Evolutionary conservation across 495 filamentous ascomycete genomes (phyloP).

Genomic region (Neurospora tetrasperma): DNA sequence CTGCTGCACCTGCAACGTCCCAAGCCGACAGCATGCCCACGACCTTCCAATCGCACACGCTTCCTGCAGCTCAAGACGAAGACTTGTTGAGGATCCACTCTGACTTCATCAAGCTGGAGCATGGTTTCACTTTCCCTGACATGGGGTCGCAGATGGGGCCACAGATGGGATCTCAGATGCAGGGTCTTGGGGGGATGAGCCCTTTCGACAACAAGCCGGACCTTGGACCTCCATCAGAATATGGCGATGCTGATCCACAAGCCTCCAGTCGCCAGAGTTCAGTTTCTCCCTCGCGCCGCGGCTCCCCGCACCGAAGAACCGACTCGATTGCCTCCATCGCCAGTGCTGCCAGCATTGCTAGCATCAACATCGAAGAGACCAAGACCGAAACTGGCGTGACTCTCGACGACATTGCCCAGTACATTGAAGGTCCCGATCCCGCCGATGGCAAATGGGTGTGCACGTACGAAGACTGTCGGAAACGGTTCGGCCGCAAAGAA

Average conservation of each 20-base stretch:
- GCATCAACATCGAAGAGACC: constrained; percentile 45
- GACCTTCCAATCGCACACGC: constrained; percentile 18
- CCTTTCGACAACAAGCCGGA: constrained; percentile 29
- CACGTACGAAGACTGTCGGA: constrained; percentile 66
- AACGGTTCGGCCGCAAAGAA: constrained; percentile 84
- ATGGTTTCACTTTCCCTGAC: constrained; percentile 29
- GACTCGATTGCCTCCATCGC: constrained; percentile 38
- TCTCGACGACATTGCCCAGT: constrained; percentile 73
- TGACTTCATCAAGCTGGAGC: constrained; percentile 42
- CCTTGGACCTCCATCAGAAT: constrained; percentile 13
- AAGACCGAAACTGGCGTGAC: constrained; percentile 67
- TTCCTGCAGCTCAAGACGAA: constrained; percentile 44
- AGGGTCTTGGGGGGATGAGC: constrained; percentile 10
- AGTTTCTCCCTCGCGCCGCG: constrained; percentile 18
- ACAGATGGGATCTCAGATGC: constrained; percentile 21
- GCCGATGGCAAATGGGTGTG: constrained; percentile 77
- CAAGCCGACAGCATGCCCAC: constrained; percentile 36
- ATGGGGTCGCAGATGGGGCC: constrained; percentile 22
- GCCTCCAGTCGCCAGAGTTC: background rate
- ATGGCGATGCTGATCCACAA: constrained; percentile 3
- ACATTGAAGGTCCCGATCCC: constrained; percentile 70
- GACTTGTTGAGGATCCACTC: constrained; percentile 43
- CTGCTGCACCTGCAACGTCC: constrained; percentile 18
- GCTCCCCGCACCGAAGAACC: constrained; percentile 36
- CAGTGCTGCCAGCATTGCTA: constrained; percentile 44